Base-by-base conservation (phyloP, 1,284 basidiomycete species). In the Microbotryum violaceum region DNA sequence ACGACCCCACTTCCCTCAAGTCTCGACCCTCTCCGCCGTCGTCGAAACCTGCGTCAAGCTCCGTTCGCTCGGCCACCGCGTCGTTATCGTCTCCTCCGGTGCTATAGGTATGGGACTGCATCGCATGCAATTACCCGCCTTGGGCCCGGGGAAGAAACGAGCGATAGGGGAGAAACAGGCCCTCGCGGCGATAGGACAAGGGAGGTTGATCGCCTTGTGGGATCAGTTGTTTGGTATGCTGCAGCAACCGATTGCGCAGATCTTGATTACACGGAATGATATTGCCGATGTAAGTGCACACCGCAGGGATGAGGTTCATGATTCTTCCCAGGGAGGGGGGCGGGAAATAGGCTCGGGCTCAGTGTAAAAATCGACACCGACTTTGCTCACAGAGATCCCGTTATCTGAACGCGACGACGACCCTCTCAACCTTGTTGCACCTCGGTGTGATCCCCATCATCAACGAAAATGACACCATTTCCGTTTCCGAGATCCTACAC, bases 381-480 rank as follows among this genome's bases (percentile, higher is more conserved):
- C n/a, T n/a, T n/a, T n/a, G n/a, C n/a, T 23, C 16, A 37, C 37
- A 94, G 91, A 80, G 91, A 55, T 93, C 91, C 16, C 82, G 92
- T 62, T 97, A 96, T 73, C 77, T 96, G 63, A 97, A 97, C 74
- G 92, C 91, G 0, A 89, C 91, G 58, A 94, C 93, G 70, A 97
- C 92, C 0, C 83, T 97, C 74, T 85, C 86, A 46, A 90, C 94
- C 72, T 79, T 97, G 18, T 76, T 97, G 33, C 83, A 82, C 2
- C 87, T 94, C 85, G 91, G 91, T 18, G 88, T 96, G 0, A 85
- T 97, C 1, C 92, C 83, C 12, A 96, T 97, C 64, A 91, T 97
- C 61, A 97, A 97, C 75, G 92, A 97, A 76, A 97, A 97, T 70
- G 92, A 97, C 74, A 96, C 92, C 0, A 85, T 97, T 21, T 92